Evolutionary conservation across 1,284 basidiomycete genomes (phyloP).

Genomic region (Pascua sp.): DNA sequence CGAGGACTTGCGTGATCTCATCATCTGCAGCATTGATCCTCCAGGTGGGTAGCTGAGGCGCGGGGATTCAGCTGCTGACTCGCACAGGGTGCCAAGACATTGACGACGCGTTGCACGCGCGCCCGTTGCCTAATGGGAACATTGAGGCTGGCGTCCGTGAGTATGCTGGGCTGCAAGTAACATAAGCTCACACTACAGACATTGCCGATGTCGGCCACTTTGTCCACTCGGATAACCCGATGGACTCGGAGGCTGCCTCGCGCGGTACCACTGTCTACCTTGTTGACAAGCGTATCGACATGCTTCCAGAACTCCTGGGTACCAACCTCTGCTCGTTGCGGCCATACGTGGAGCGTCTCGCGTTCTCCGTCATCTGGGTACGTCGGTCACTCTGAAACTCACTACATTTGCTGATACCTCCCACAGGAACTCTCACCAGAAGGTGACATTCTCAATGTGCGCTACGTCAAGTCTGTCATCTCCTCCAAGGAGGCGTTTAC

Average conservation of each 20-base stretch:
- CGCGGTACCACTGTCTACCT: constrained; percentile 97
- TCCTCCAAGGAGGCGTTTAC: constrained; percentile 96
- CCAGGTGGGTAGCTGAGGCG: constrained; percentile 58
- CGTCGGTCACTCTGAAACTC: constrained; percentile 29
- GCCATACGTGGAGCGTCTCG: constrained; percentile 88
- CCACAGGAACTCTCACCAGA: constrained; percentile 74
- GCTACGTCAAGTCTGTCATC: constrained; percentile 95
- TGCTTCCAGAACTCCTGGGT: constrained; percentile 90
- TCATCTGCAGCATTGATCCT: constrained; percentile 96
- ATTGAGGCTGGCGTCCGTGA: constrained; percentile 96
- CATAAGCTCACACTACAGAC: constrained; percentile 55
- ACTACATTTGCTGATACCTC: neutral
- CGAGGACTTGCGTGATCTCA: constrained; percentile 79
- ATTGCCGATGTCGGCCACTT: constrained; percentile 99
- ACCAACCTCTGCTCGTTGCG: constrained; percentile 95
- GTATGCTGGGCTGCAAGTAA: constrained; percentile 46
- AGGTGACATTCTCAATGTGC: constrained; percentile 83
- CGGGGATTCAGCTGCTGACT: neutral
- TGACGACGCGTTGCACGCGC: constrained; percentile 96
- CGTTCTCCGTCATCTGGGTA: constrained; percentile 96
- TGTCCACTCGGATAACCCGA: constrained; percentile 86
- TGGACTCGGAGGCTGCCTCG: constrained; percentile 94
- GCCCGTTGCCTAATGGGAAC: constrained; percentile 83
- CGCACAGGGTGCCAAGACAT: constrained; percentile 89
- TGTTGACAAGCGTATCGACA: constrained; percentile 98